Base-by-base conservation (phyloP, 345 rosid species). In the Diplotaxis tenuifolia region DNA sequence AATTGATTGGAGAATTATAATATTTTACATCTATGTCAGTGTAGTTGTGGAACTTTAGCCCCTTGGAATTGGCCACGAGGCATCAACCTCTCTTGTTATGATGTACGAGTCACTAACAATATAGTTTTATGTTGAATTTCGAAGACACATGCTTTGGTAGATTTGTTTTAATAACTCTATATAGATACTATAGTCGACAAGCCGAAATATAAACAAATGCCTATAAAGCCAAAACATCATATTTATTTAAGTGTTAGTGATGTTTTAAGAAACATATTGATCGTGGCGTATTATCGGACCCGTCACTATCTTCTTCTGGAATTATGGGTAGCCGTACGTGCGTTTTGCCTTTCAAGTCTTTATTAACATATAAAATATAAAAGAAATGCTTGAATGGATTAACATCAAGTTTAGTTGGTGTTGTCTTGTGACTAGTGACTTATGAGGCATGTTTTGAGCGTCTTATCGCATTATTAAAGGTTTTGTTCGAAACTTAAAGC, bases 241-340 rank as follows among this genome's bases (percentile, higher is more conserved):
- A 62, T 22, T 76, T 55, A 0, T 10, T 36, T 42, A 29, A 62
- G 70, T 70, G 71, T 57, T 56, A 70, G 75, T 70, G 71, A 63
- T 70, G 71, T 32, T 23, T 76, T 31, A 47, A 57, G 18, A 69
- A 69, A 63, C 64, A 69, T 59, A 42, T 55, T 69, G 66, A 70
- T 70, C n/a, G 47, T 76, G 71, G 64, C 62, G 66, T 70, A 76
- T 76, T 76, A 57, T 57, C 3, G 54, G 62, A 64, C 75, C 54
- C 23, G 61, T 70, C 75, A 70, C 75, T 14, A 56, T 76, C 80
- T 63, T 64, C 34, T 45, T 47, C 75, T 76, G 75, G 71, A 12
- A 64, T 76, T 76, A 70, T 76, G 75, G 75, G 71, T 34, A 34
- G 75, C 80, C 75, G 75, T 76, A 70, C 79, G 79, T 70, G 75